Conservation (phyloP, 2,329 filamentous ascomycete genomes). For the Neofusicoccum sp. region DNA sequence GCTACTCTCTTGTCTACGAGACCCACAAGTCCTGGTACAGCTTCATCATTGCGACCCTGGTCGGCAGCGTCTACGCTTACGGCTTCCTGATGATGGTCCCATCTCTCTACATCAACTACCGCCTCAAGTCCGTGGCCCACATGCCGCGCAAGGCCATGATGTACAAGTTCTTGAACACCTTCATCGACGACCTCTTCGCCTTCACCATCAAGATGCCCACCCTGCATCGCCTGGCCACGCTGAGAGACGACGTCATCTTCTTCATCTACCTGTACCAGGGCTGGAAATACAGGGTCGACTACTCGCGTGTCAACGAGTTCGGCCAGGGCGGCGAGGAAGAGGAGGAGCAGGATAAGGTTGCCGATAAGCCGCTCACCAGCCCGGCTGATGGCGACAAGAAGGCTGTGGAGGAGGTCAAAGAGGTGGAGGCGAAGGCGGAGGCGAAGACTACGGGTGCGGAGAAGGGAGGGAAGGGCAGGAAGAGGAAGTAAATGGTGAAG, state of each 20-base stretch:
- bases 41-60: conserved; percentile 90
- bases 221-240: conserved; percentile 84
- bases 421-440: conserved; percentile 19
- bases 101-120: conserved; percentile 97
- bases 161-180: conserved; percentile 98
- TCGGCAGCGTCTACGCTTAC: conserved; percentile 95
- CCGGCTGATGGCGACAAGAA: conserved; percentile 30
- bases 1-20: conserved; percentile 89
- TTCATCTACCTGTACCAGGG: conserved; percentile 96
- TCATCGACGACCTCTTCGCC: conserved; percentile 97
- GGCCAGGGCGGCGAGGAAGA: conserved; percentile 91
- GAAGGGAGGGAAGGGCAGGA: conserved; percentile 20
- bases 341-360: conserved; percentile 53
- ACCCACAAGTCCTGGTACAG: conserved; percentile 98
- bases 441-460: conserved; percentile 18
- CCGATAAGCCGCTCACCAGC: conserved; percentile 39
- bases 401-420: conserved; percentile 19
- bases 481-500: conserved; percentile 24
- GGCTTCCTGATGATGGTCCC: conserved; percentile 99
- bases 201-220: conserved; percentile 99
- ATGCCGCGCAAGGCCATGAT: conserved; percentile 97
- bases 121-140: conserved; percentile 84
- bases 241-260: conserved; percentile 96
- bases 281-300: conserved; percentile 89
- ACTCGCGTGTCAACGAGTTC: conserved; percentile 92